Conservation (phyloP, 2,329 filamentous ascomycete genomes). For the Xylariaceae sp. region DNA sequence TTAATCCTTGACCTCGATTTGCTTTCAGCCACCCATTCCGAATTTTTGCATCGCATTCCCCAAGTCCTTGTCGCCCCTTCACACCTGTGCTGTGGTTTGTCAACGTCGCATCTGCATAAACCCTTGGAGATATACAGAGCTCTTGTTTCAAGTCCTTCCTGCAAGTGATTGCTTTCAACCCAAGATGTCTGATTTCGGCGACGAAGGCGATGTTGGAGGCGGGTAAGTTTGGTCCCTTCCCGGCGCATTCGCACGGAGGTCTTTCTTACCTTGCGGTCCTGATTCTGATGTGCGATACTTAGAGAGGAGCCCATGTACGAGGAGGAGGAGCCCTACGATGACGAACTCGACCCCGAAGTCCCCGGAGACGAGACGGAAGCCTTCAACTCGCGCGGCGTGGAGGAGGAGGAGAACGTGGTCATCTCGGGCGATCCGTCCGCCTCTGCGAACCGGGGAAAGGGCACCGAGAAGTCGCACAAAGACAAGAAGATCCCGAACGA, state of each 20-base stretch:
- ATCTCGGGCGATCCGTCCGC: conserved; percentile 65
- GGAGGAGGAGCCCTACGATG: conserved; percentile 64
- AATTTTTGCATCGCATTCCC: conserved; percentile 32
- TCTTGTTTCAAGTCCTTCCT: conserved; percentile 10
- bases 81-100: conserved; percentile 12
- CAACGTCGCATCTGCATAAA: conserved; percentile 14
- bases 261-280: neutral
- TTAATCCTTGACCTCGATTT: conserved; percentile 18
- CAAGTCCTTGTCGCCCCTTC: conserved; percentile 15
- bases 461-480: conserved; percentile 59
- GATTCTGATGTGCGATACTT: conserved; percentile 21
- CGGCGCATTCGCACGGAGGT: neutral
- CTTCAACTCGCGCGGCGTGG: conserved; percentile 55
- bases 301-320: conserved; percentile 74
- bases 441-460: conserved; percentile 56
- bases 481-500: conserved; percentile 91
- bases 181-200: conserved; percentile 38
- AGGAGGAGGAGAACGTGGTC: conserved; percentile 62
- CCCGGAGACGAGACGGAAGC: conserved; percentile 55
- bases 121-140: conserved; percentile 1
- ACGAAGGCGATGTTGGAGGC: conserved; percentile 34
- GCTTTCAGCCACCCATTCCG: conserved; percentile 32
- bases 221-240: conserved; percentile 22
- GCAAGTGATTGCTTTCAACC: neutral
- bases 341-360: conserved; percentile 59